Evolutionary conservation across 257 asterid genomes (phyloP).

Genomic region (Solanum rostratum): DNA sequence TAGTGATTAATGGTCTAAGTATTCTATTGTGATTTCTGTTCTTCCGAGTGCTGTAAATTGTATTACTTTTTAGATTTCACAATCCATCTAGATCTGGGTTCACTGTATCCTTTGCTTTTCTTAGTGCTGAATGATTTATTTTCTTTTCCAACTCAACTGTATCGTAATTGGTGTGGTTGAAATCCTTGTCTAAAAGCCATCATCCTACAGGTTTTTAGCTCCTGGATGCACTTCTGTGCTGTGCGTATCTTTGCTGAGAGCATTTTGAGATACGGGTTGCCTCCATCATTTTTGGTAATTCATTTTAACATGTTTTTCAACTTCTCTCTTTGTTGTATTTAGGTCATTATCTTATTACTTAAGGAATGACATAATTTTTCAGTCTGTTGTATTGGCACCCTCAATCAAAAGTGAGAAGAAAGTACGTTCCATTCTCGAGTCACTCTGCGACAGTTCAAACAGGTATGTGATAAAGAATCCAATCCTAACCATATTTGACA

Average conservation of each 20-base stretch:
- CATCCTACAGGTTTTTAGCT: constrained; percentile 66
- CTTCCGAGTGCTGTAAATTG: background rate
- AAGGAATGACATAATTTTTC: constrained; percentile 9
- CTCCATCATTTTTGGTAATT: constrained; percentile 59
- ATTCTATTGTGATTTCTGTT: background rate
- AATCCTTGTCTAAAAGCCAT: background rate
- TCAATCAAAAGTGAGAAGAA: constrained; percentile 77
- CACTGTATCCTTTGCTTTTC: background rate
- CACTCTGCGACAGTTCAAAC: constrained; percentile 55
- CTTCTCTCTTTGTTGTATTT: background rate
- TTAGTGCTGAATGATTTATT: background rate
- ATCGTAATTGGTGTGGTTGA: background rate
- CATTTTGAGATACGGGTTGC: constrained; percentile 84
- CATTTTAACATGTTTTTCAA: background rate
- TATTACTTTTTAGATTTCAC: background rate
- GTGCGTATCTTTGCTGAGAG: constrained; percentile 79
- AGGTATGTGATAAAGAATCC: constrained; percentile 32
- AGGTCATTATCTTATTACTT: background rate
- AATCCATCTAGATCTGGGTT: background rate
- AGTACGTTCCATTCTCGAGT: constrained; percentile 73
- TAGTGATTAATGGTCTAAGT: background rate
- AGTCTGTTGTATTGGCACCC: constrained; percentile 85
- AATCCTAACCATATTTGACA: background rate
- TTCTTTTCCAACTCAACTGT: background rate
- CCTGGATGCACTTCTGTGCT: constrained; percentile 97